These are phyloP conservation scores for Lasiosphaeriaceae sp. DNA, from an alignment of 495 filamentous ascomycete genomes.

Conservation along the genomic window DNA sequence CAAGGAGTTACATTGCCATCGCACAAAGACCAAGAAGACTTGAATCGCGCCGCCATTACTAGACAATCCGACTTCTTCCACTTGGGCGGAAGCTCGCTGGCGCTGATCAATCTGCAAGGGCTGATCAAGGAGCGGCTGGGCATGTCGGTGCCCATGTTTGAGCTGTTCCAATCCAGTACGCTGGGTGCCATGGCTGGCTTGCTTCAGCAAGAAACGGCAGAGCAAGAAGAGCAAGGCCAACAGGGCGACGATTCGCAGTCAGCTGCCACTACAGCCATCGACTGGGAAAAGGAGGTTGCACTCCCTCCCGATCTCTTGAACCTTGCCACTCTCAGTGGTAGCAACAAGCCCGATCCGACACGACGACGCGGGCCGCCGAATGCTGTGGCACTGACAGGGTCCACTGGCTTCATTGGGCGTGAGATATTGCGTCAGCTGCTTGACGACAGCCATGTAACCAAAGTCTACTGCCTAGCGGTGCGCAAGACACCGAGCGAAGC, in stretches of 20 bases:
- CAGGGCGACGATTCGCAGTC: neutral
- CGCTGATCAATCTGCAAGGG: conserved; percentile 27
- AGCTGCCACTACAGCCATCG: neutral
- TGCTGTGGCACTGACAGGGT: conserved; percentile 28
- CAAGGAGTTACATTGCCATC: neutral
- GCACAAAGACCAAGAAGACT: too few species aligned
- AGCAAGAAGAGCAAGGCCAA: neutral
- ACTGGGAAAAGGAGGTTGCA: conserved; percentile 26
- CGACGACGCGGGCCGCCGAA: neutral
- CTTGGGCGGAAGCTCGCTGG: conserved; percentile 35
- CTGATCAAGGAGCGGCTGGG: conserved; percentile 11
- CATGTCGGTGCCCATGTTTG: conserved; percentile 9
- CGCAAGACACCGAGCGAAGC: conserved; percentile 13
- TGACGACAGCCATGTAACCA: neutral
- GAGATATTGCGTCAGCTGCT: conserved; percentile 11
- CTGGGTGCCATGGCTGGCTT: conserved; percentile 25
- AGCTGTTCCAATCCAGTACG: conserved; percentile 27
- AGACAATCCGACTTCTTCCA: conserved; percentile 34
- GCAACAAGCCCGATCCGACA: neutral
- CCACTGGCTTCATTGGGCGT: conserved; percentile 27
- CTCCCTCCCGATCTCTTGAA: neutral
- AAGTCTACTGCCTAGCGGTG: conserved; percentile 25
- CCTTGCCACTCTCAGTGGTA: too few species aligned
- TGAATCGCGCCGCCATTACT: neutral
- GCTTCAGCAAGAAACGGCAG: conserved; percentile 10